phyloP scores from a whole-genome alignment of 306 rosid genomes.

The Cicer arietinum region DNA sequence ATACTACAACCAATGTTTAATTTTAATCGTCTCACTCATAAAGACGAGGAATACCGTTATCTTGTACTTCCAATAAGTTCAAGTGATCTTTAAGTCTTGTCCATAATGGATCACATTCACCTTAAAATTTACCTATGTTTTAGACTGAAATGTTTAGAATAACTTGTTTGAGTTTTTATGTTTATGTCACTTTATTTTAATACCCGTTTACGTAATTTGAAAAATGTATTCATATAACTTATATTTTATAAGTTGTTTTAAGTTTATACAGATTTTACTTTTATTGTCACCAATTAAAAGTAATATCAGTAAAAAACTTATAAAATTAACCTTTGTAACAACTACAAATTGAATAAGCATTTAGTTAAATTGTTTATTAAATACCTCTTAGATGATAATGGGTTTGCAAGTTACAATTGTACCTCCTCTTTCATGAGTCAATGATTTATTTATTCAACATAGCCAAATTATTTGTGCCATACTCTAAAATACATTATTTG shows the following conservation, averaged over 20 bases:
- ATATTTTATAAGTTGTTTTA: background rate
- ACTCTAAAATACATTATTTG: background rate
- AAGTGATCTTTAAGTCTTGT: too few species aligned
- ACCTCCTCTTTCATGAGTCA: background rate
- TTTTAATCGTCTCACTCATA: too few species aligned
- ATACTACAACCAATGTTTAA: too few species aligned
- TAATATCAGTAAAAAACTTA: background rate
- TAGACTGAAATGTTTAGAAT: background rate
- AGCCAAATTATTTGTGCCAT: background rate
- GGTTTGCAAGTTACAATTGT: too few species aligned
- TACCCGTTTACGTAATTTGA: background rate
- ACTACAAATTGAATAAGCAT: background rate
- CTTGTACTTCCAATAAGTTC: too few species aligned
- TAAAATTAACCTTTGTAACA: background rate
- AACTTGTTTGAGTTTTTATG: background rate
- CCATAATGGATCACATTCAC: too few species aligned
- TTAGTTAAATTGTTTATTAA: too few species aligned
- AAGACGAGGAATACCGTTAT: too few species aligned
- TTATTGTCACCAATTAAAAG: background rate
- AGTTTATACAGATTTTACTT: background rate
- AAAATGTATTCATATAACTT: background rate
- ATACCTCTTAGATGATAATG: too few species aligned
- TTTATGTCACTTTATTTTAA: background rate
- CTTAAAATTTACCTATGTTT: too few species aligned
- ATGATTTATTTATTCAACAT: slow-evolving; percentile 2